These are phyloP conservation scores for Venturia aucupariae DNA, from an alignment of 2,329 filamentous ascomycete genomes.

Conservation along the genomic window DNA sequence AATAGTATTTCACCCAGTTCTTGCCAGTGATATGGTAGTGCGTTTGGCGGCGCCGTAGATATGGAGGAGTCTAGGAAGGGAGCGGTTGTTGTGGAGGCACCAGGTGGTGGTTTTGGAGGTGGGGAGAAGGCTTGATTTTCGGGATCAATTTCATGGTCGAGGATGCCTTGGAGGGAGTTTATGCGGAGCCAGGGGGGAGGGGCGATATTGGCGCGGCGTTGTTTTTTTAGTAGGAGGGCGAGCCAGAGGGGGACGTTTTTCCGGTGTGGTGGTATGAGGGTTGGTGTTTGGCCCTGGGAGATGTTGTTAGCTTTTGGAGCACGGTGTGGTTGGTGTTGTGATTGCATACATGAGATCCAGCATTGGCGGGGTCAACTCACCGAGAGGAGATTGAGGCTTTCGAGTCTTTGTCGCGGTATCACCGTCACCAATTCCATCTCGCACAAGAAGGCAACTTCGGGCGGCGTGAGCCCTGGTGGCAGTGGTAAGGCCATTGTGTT, in stretches of 20 bases:
- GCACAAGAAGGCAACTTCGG: slow-evolving; percentile 87
- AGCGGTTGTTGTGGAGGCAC: slow-evolving; percentile 16
- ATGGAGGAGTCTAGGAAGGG: slow-evolving; percentile 75
- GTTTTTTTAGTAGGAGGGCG: slow-evolving; percentile 86
- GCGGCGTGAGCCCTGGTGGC: slow-evolving; percentile 62
- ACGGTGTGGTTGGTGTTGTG: too few species aligned
- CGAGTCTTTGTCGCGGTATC: slow-evolving; percentile 81
- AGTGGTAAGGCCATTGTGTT: slow-evolving; percentile 51
- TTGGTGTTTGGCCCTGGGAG: slow-evolving; percentile 62
- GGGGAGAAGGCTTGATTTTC: slow-evolving; percentile 67
- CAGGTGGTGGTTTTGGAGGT: slow-evolving; percentile 56
- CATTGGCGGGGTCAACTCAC: slow-evolving; percentile 48
- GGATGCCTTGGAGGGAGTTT: slow-evolving; percentile 63
- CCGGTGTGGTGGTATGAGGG: slow-evolving; percentile 72
- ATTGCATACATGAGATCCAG: background rate
- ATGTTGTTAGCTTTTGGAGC: slow-evolving; percentile 15
- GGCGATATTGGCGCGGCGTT: slow-evolving; percentile 85
- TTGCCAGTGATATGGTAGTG: slow-evolving; percentile 90
- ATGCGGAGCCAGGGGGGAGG: slow-evolving; percentile 83
- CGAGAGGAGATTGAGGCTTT: slow-evolving; percentile 72
- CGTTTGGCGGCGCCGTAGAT: slow-evolving; percentile 55
- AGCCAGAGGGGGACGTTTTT: slow-evolving; percentile 83
- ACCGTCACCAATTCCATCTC: slow-evolving; percentile 97
- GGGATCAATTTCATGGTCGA: slow-evolving; percentile 69
- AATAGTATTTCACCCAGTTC: slow-evolving; percentile 83